Evolutionary conservation across 1,284 basidiomycete genomes (phyloP), one percentile per base, ranked within the genome.

Genomic region (Moesziomyces antarcticus): DNA sequence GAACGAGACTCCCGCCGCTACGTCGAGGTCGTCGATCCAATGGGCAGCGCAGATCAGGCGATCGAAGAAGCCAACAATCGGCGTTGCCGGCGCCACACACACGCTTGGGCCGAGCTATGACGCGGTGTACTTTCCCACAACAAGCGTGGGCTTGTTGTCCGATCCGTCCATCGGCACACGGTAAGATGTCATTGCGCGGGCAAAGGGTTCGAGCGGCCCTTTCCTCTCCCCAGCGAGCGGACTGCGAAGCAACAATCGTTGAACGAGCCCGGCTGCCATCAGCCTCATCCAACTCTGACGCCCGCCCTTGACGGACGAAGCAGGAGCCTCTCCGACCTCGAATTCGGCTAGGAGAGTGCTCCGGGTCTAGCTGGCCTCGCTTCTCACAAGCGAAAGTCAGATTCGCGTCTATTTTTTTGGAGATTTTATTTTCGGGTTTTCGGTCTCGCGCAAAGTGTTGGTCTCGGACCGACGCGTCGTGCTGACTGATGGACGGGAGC

Each of bases 291-390:
- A 51, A 20, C 16, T 5, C 13, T 13, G 11, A 33, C 30, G 22
- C 37, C 37, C 13, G 50, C 25, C 40, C 11, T 51, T 30, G 21
- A n/a, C 9, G 43, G 16, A 37, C 25, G 46, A 35, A 54, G 22
- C 27, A 10, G 5, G 35, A 20, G 44, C 30, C 43, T 46, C 22
- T 24, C 45, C 45, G 45, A 25, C 24, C 25, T 22, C 22, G 16
- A 4, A 2, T 27, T 46, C 45, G 45, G 22, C 22, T 46, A 46
- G 45, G 10, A 27, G 25, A 5, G 21, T 43, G 50, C 50, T 52
- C 50, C 40, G 50, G 40, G 50, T 43, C 50, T 52, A 52, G 21
- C 10, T n/a, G 24, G 22, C 21, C 49, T 50, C 49, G 49, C 49
- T 50, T 50, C 18, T 6, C 1, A 2, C 25, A 52, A 52, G 50